Evolutionary conservation across 108 stramenopile genomes (phyloP).

Genomic region (Stephanodiscus triporus): DNA sequence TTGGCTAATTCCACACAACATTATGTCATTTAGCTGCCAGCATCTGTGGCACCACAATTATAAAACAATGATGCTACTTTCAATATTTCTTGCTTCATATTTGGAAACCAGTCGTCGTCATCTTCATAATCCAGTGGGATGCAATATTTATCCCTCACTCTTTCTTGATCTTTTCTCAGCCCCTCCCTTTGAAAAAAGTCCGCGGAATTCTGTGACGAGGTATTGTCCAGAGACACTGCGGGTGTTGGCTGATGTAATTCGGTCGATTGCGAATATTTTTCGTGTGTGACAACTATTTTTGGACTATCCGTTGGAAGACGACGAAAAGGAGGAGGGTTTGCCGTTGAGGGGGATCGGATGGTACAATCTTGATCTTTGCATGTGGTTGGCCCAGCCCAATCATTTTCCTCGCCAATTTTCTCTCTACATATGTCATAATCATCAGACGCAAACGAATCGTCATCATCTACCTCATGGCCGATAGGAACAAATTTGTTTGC

Average conservation of each 20-base stretch:
- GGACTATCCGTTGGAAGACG: not conserved
- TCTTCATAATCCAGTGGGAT: not conserved
- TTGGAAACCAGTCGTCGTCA: conserved; percentile 1
- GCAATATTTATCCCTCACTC: not conserved
- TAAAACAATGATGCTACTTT: conserved; percentile 3
- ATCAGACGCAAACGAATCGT: conserved; percentile 14
- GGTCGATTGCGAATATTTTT: not conserved
- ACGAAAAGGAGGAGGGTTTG: not conserved
- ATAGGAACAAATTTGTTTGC: conserved; percentile 18
- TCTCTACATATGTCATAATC: conserved; percentile 20
- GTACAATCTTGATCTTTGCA: no score
- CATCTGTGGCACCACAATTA: not conserved
- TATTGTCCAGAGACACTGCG: not conserved
- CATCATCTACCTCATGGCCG: conserved; percentile 11
- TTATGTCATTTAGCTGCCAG: not conserved
- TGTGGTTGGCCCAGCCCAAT: not conserved
- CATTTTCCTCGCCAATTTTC: not conserved
- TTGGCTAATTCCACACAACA: not conserved
- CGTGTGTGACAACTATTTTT: not conserved
- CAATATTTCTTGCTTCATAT: conserved; percentile 6
- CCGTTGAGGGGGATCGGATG: no score
- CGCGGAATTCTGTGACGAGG: not conserved
- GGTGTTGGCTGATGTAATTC: not conserved
- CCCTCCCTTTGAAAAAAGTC: not conserved
- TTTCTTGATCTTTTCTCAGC: not conserved